Evolutionary conservation across 495 filamentous ascomycete genomes (phyloP), one percentile per base, ranked within the genome.

Genomic region (Penicillium arizonense): DNA sequence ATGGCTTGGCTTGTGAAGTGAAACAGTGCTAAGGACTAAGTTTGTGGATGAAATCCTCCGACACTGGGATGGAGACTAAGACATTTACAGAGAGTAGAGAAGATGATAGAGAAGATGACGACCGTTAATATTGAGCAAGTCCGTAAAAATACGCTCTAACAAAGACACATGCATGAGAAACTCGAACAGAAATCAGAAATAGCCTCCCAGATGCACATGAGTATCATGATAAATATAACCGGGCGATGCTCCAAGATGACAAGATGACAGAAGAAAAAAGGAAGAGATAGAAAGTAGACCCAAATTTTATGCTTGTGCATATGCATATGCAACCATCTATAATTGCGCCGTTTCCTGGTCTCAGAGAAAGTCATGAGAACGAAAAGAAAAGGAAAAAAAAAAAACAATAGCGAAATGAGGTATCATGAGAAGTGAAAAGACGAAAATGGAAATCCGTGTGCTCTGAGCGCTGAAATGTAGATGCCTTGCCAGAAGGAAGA

Each of bases 161-260:
- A 53, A 40, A 46, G 33, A 35, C 9, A 44, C 9, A 16, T 23
- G 34, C 20, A 47, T 37, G 38, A 26, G 37, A 50, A 35, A 39
- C 24, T 33, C 28, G 6, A 55, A 32, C 34, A 49, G 26, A 58
- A 62, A 57, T 58, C 40, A 65, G 61, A 69, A 64, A 64, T 42
- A 64, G 43, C 72, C 70, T 69, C 72, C 68, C 67, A 68, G 67
- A 75, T 75, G 72, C 72, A 54, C 44, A 68, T 71, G 56, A 66
- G 61, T 68, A 63, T 68, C 53, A 63, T 63, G 61, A 55, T 64
- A 54, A 30, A 65, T 63, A 55, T 60, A 61, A 57, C 57, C 59
- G 45, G 47, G 65, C 47, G 60, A 72, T 70, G 67, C 64, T 62
- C 61, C 68, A 52, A 45, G 37, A 47, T 37, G 50, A 56, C 34